Percentiles rank a stretch among this genome's conserved stretches.
phyloP scores from a whole-genome alignment of 2,329 filamentous ascomycete species.

The Fusarium sp. region DNA sequence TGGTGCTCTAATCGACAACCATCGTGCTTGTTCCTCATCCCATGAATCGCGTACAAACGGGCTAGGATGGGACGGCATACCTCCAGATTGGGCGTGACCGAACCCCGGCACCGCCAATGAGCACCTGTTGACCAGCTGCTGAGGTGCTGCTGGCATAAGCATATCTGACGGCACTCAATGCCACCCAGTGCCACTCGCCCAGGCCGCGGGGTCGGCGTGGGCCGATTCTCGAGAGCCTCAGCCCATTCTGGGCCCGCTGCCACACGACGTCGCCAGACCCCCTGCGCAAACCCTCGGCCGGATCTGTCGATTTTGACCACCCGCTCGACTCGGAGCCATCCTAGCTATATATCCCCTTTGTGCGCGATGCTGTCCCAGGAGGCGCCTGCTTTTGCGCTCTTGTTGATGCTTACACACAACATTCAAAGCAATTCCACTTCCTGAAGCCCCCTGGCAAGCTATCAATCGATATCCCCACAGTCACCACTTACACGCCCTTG shows the following conservation, averaged over 20 bases:
- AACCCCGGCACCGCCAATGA: conserved; percentile 22
- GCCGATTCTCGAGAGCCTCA: conserved; percentile 50
- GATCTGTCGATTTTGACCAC: conserved; percentile 45
- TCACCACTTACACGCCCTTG: conserved; percentile 31
- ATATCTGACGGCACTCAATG: conserved; percentile 42
- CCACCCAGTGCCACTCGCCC: conserved; percentile 13
- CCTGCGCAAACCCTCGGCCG: conserved; percentile 41
- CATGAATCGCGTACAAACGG: conserved; percentile 12
- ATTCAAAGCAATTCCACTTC: conserved; percentile 17
- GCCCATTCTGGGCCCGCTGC: conserved; percentile 49
- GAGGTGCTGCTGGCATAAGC: conserved; percentile 39
- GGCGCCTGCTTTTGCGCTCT: conserved; percentile 23
- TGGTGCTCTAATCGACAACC: neutral
- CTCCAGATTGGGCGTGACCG: conserved; percentile 28
- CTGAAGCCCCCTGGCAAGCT: conserved; percentile 10
- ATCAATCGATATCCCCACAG: conserved; percentile 21
- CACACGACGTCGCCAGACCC: conserved; percentile 49
- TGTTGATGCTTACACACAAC: conserved; percentile 29
- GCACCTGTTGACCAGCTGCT: conserved; percentile 2
- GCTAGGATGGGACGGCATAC: conserved; percentile 14
- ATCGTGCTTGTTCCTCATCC: conserved; percentile 6
- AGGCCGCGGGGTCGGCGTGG: conserved; percentile 47
- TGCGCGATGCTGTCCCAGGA: conserved; percentile 28
- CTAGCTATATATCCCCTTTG: conserved; percentile 45
- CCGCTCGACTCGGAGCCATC: neutral